Evolutionary conservation across 2,329 filamentous ascomycete species (phyloP).

Genomic region (Aspergillus sp.): DNA sequence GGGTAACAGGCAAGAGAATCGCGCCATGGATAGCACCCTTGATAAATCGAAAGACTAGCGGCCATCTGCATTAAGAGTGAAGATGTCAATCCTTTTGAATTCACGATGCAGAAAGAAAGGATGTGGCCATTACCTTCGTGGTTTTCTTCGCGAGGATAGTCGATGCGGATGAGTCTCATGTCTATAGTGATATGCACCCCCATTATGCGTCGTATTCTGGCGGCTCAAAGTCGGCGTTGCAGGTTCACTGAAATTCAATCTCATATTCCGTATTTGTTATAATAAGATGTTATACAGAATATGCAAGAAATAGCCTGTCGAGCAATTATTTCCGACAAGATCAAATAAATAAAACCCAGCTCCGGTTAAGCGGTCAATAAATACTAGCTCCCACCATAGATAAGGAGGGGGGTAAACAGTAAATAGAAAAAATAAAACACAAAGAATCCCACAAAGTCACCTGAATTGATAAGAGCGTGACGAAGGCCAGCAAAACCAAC

Average conservation of each 20-base stretch:
- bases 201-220: no score
- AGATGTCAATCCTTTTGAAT: conserved; percentile 1
- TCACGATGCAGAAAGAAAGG: background rate
- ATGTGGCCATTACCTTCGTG: conserved; percentile 19
- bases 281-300: background rate
- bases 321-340: background rate
- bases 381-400: no score
- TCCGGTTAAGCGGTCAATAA: no score
- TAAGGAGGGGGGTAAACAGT: no score
- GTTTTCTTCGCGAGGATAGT: conserved; percentile 26
- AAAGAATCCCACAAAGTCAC: no score
- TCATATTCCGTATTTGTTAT: background rate
- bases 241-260: background rate
- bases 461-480: no score
- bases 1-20: conserved; percentile 52
- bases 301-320: background rate
- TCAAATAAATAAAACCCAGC: background rate
- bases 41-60: conserved; percentile 59
- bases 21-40: conserved; percentile 60
- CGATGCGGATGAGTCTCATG: conserved; percentile 26
- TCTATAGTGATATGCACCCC: background rate
- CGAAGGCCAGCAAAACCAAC: no score
- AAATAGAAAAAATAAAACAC: no score
- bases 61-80: conserved; percentile 44
- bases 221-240: background rate